These are phyloP conservation scores for Nepenthes mirabilis DNA, from an alignment of 148 eudicot genomes.

Conservation along the genomic window DNA sequence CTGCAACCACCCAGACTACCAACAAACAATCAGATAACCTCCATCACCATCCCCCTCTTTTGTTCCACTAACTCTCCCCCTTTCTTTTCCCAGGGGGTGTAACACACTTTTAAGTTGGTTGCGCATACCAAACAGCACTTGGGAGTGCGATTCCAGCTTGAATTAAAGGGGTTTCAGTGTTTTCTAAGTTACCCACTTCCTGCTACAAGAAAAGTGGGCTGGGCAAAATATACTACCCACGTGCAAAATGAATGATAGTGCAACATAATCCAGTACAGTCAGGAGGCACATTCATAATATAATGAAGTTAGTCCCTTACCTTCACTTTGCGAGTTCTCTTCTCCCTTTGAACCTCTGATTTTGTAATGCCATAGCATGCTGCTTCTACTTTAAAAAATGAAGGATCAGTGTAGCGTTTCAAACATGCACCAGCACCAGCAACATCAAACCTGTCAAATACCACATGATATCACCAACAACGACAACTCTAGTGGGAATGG, in stretches of 20 bases:
- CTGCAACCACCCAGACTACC: no score
- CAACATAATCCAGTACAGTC: background rate
- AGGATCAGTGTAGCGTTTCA: conserved; percentile 95
- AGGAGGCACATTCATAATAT: background rate
- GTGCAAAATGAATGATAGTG: no score
- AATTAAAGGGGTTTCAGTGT: no score
- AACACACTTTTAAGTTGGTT: background rate
- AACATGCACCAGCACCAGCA: conserved; percentile 96
- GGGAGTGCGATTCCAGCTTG: background rate
- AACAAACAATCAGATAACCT: no score
- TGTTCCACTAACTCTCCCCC: no score
- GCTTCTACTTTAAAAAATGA: conserved; percentile 69
- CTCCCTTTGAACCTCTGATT: conserved; percentile 58
- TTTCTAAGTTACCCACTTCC: no score
- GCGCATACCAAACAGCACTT: background rate
- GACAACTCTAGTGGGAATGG: conserved; percentile 1
- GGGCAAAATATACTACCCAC: no score
- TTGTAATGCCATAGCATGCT: conserved; percentile 27
- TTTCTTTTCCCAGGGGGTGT: no score
- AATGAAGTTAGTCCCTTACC: conserved; percentile 27
- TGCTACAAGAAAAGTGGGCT: no score
- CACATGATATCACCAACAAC: conserved; percentile 2
- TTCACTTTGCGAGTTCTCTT: conserved; percentile 69
- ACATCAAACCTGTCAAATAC: conserved; percentile 69
- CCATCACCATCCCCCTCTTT: no score